phyloP scores from a whole-genome alignment of 2,329 filamentous ascomycete genomes.

The Phyllosticta citriasiana region DNA sequence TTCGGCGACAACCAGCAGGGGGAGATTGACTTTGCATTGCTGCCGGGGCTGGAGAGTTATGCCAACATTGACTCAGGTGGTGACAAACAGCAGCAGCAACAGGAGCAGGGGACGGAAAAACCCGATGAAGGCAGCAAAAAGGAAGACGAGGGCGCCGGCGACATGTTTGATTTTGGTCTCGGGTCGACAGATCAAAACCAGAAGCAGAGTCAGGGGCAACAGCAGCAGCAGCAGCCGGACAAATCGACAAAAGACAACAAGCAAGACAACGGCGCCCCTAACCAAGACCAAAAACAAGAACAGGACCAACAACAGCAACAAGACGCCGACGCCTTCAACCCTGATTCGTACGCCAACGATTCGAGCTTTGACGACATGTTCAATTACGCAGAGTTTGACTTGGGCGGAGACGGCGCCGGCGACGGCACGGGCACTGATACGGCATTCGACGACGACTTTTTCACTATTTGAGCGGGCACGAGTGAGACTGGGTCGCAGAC shows the following conservation, averaged over 20 bases:
- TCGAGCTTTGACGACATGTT: slow-evolving; percentile 27
- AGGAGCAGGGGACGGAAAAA: neutral
- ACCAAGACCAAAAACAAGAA: slow-evolving; percentile 2
- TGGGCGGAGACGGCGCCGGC: slow-evolving; percentile 12
- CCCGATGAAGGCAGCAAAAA: neutral
- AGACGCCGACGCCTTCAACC: slow-evolving; percentile 10
- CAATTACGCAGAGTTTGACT: slow-evolving; percentile 17
- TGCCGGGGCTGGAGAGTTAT: slow-evolving; percentile 33
- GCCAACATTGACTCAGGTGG: slow-evolving; percentile 19
- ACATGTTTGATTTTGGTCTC: neutral
- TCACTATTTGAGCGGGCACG: slow-evolving; percentile 14
- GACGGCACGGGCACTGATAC: neutral
- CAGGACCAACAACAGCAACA: slow-evolving; percentile 4
- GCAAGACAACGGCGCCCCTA: slow-evolving; percentile 10
- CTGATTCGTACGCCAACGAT: slow-evolving; percentile 6
- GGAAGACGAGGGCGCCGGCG: slow-evolving; percentile 4
- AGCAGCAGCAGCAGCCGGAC: neutral
- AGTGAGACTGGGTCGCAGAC: neutral
- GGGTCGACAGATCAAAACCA: neutral
- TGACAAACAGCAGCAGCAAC: neutral
- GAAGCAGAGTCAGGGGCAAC: neutral
- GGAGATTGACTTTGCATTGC: slow-evolving; percentile 24
- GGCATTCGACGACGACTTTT: slow-evolving; percentile 13
- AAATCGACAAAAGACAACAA: neutral
- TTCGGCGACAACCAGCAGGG: slow-evolving; percentile 12